Conservation (phyloP, 164 flowering plant genomes). For the Litsea cubeba region DNA sequence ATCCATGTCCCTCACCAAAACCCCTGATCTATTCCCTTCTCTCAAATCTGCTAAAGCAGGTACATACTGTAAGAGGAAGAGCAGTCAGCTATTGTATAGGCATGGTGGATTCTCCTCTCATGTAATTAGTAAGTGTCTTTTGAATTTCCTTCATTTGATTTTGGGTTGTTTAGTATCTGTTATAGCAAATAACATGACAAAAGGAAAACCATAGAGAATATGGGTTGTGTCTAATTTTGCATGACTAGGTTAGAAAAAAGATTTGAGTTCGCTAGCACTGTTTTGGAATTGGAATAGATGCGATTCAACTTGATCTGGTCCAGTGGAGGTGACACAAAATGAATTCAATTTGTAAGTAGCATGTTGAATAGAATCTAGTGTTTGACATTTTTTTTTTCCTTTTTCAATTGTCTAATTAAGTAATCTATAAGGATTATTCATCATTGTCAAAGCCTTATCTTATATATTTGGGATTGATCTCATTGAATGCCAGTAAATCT, state of each 20-base stretch:
- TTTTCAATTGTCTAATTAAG: too few relatives aligned
- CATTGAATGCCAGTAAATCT: too few relatives aligned
- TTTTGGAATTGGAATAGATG: background rate
- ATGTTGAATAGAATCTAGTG: too few relatives aligned
- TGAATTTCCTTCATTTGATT: background rate
- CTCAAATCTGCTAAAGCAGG: conserved; percentile 25
- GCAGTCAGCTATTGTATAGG: conserved; percentile 10
- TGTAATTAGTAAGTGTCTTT: conserved; percentile 40
- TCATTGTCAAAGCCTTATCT: too few relatives aligned
- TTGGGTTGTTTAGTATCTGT: background rate
- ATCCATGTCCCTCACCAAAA: conserved; percentile 42
- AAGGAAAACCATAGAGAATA: too few relatives aligned
- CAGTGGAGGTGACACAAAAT: too few relatives aligned
- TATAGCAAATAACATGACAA: background rate
- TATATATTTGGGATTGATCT: too few relatives aligned
- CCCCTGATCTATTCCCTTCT: conserved; percentile 26
- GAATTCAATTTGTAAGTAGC: too few relatives aligned
- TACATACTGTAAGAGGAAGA: conserved; percentile 16
- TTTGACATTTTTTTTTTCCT: too few relatives aligned
- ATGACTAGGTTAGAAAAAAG: background rate
- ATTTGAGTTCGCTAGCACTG: background rate
- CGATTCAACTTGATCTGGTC: too few relatives aligned
- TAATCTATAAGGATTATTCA: too few relatives aligned
- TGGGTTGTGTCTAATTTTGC: background rate
- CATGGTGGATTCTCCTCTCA: conserved; percentile 21